Evolutionary conservation across 345 rosid genomes (phyloP).

Genomic region (Populus nigra): DNA sequence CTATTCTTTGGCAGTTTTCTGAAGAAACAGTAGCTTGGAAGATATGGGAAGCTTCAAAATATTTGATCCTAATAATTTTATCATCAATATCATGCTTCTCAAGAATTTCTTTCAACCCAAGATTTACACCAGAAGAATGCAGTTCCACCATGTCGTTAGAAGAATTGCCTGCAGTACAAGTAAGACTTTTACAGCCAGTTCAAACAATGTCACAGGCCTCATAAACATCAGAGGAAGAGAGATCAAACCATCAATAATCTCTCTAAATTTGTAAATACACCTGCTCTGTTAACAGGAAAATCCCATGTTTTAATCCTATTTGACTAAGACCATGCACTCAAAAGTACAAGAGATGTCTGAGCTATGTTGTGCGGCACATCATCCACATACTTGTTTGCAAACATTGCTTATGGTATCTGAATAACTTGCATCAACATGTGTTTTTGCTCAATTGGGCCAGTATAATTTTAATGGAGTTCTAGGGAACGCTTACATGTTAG

Average conservation of each 20-base stretch:
- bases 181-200: constrained; percentile 5
- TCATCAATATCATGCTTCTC: constrained; percentile 30
- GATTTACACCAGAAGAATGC: constrained; percentile 32
- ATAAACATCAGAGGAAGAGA: neutral
- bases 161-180: constrained; percentile 29
- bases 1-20: constrained; percentile 38
- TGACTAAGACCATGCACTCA: neutral
- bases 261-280: neutral
- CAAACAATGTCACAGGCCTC: neutral
- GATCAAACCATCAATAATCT: neutral
- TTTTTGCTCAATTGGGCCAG: neutral
- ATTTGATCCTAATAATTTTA: constrained; percentile 32
- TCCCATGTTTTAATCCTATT: neutral
- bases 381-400: neutral
- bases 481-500: neutral
- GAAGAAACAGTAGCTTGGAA: constrained; percentile 50
- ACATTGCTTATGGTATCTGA: neutral
- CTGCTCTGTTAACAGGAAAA: neutral
- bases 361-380: neutral
- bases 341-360: neutral
- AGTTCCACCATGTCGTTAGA: constrained; percentile 9
- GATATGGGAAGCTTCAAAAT: constrained; percentile 58
- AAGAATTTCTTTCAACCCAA: constrained; percentile 67
- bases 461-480: too few species aligned
- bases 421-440: neutral